Evolutionary conservation across 331 rosid genomes (phyloP).

Genomic region (Stylosanthes scabra): DNA sequence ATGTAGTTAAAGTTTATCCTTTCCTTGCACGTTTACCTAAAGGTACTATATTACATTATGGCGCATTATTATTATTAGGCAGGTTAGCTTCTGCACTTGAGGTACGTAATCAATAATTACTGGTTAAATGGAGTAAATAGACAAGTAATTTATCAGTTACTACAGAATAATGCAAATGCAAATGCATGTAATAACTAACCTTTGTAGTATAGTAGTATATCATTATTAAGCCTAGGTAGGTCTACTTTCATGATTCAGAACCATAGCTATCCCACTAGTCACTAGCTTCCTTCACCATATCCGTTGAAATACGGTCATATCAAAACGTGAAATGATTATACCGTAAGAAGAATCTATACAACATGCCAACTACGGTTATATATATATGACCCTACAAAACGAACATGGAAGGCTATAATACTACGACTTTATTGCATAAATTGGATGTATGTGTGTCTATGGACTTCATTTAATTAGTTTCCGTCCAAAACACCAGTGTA

Average conservation of each 20-base stretch:
- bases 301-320: slow-evolving; percentile 48
- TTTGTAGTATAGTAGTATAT: neutral
- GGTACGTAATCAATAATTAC: neutral
- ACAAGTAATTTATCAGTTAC: neutral
- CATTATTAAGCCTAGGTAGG: neutral
- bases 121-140: neutral
- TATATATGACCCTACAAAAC: slow-evolving; percentile 28
- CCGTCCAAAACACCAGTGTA: neutral
- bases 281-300: neutral
- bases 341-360: slow-evolving; percentile 33
- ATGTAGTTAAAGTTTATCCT: neutral
- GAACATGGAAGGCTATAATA: neutral
- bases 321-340: slow-evolving; percentile 38
- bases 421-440: neutral
- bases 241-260: slow-evolving; percentile 7
- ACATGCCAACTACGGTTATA: slow-evolving; percentile 9
- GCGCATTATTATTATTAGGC: too few relatives aligned
- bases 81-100: neutral
- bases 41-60: too few relatives aligned
- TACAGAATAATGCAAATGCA: neutral
- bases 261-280: neutral
- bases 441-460: neutral
- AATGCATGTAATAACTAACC: neutral
- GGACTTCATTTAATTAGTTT: neutral
- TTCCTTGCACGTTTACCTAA: neutral